Evolutionary conservation across 257 asterid genomes (phyloP).

Genomic region (Capsicum rhomboideum): DNA sequence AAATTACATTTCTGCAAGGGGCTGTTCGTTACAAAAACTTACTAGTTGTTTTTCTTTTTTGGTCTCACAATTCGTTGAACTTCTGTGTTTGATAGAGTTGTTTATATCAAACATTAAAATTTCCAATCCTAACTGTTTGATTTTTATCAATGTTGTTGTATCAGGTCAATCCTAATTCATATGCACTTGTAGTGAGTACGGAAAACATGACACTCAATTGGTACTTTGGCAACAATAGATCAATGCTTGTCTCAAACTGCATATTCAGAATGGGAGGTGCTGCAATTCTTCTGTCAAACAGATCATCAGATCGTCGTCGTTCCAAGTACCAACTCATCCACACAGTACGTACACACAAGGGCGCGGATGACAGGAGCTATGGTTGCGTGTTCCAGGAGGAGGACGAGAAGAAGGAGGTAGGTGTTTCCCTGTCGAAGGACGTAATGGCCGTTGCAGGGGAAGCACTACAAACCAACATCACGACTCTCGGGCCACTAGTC

Average conservation of each 20-base stretch:
- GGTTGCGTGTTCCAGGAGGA: slow-evolving; percentile 38
- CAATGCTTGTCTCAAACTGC: slow-evolving; percentile 46
- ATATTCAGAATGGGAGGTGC: slow-evolving; percentile 50
- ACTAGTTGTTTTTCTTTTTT: too few relatives aligned
- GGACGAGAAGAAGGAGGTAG: slow-evolving; percentile 26
- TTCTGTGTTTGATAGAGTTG: too few relatives aligned
- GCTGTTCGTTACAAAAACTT: too few relatives aligned
- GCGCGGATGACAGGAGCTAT: slow-evolving; percentile 33
- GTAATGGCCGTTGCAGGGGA: slow-evolving; percentile 35
- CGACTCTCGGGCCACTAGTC: slow-evolving; percentile 38
- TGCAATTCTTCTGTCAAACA: slow-evolving; percentile 37
- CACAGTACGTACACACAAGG: slow-evolving; percentile 42
- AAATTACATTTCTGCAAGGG: too few relatives aligned
- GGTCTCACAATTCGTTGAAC: too few relatives aligned
- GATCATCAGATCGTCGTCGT: slow-evolving; percentile 11
- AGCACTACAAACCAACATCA: slow-evolving; percentile 35
- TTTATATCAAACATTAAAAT: neutral
- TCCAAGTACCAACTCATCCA: slow-evolving; percentile 36
- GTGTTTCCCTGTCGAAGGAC: slow-evolving; percentile 30
- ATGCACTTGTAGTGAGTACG: slow-evolving; percentile 45
- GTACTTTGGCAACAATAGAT: slow-evolving; percentile 39
- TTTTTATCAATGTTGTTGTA: neutral
- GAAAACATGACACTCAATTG: slow-evolving; percentile 31
- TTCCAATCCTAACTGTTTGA: neutral
- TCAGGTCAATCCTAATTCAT: slow-evolving; percentile 42